Percentiles rank a stretch among this genome's conserved stretches.
Conservation (phyloP, 352 stramenopile species). For the Phytophthora vignae region DNA sequence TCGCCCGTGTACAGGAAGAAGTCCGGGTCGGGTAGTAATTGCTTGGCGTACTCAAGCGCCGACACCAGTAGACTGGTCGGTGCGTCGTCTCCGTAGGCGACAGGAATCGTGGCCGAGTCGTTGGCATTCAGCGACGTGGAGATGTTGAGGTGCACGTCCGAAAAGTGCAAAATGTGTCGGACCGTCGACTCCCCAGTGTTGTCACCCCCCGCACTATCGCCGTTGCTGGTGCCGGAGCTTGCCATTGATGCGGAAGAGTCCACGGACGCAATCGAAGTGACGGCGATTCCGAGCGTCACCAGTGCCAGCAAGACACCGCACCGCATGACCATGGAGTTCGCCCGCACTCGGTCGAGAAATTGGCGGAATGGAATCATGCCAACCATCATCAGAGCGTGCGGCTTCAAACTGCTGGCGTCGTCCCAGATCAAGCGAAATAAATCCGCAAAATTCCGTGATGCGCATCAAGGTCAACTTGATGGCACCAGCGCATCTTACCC, state of each 20-base stretch:
- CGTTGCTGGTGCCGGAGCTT: not conserved
- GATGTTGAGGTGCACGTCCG: constrained; percentile 82
- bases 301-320: constrained; percentile 11
- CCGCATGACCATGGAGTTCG: constrained; percentile 9
- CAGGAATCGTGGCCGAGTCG: constrained; percentile 49
- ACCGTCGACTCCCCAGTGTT: not conserved
- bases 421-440: constrained; percentile 9
- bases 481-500: constrained; percentile 1
- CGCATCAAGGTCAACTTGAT: constrained; percentile 15
- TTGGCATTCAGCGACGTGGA: constrained; percentile 48
- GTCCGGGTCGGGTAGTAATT: constrained; percentile 63
- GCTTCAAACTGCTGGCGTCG: constrained; percentile 12
- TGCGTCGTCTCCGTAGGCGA: constrained; percentile 56
- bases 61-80: constrained; percentile 65
- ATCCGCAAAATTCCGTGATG: constrained; percentile 5
- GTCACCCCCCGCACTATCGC: not conserved
- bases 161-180: constrained; percentile 80
- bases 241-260: constrained; percentile 6
- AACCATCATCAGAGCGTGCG: constrained; percentile 11
- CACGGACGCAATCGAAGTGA: constrained; percentile 15
- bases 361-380: constrained; percentile 30
- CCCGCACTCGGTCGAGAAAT: constrained; percentile 19
- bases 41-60: constrained; percentile 66
- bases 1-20: constrained; percentile 84
- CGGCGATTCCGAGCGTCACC: constrained; percentile 6